Percentiles rank a stretch among this genome's conserved stretches.
phyloP scores from a whole-genome alignment of 169 alveolate species.

The Blepharisma undulans region DNA sequence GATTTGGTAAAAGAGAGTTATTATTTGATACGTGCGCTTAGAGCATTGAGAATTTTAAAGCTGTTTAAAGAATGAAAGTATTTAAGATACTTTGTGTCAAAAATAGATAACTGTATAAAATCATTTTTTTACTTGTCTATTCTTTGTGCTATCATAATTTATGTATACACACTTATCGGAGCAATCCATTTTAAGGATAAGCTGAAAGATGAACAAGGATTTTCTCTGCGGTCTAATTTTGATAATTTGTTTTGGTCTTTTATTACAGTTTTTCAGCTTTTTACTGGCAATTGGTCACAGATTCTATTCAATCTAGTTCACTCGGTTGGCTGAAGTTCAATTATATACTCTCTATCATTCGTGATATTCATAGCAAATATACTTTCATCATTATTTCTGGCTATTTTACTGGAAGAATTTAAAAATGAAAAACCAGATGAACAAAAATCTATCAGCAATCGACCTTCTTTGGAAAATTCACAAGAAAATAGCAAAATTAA shows the following conservation, averaged over 20 bases:
- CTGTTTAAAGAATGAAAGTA: neutral
- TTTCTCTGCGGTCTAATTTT: slow-evolving; percentile 23
- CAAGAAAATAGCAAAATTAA: neutral
- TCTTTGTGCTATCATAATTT: neutral
- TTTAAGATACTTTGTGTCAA: neutral
- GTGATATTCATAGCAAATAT: slow-evolving; percentile 27
- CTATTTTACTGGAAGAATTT: slow-evolving; percentile 43
- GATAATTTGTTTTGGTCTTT: slow-evolving; percentile 26
- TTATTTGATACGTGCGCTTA: neutral
- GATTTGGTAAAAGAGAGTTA: neutral
- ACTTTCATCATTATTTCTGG: slow-evolving; percentile 43
- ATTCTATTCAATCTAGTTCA: slow-evolving; percentile 44
- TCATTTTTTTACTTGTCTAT: neutral
- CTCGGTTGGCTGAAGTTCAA: slow-evolving; percentile 42
- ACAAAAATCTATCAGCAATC: neutral
- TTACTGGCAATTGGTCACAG: slow-evolving; percentile 32
- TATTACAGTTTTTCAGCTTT: slow-evolving; percentile 23
- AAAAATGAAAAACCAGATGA: slow-evolving; percentile 12
- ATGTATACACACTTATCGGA: neutral
- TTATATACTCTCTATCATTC: slow-evolving; percentile 46
- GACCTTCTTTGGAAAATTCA: neutral
- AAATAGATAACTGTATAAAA: neutral
- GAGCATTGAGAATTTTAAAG: neutral
- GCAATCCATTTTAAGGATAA: neutral
- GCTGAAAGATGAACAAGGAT: neutral